phyloP scores from a whole-genome alignment of 2,329 filamentous ascomycete genomes.

The Thelonectria blattea region DNA sequence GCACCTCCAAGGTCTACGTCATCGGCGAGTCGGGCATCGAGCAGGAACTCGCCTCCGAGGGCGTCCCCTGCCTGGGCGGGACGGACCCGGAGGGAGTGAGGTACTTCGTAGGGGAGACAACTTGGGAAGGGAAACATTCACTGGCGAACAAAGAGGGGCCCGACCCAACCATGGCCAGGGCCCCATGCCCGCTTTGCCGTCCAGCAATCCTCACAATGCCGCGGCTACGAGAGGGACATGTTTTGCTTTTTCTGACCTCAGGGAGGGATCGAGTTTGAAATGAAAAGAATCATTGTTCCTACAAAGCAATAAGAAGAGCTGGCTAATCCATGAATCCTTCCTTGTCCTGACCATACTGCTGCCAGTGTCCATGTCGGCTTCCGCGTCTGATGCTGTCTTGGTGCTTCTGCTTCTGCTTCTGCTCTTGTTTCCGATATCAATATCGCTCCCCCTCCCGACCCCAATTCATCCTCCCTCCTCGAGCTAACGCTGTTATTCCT shows the following conservation, averaged over 20 bases:
- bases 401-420: background rate
- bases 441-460: constrained; percentile 12
- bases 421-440: background rate
- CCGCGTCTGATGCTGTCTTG: background rate
- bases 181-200: constrained; percentile 17
- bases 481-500: constrained; percentile 33
- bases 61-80: constrained; percentile 81
- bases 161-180: constrained; percentile 19
- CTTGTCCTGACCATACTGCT: too few relatives aligned
- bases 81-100: constrained; percentile 80
- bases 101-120: too few relatives aligned
- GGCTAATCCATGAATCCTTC: background rate
- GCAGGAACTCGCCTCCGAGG: constrained; percentile 81
- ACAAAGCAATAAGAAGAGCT: background rate
- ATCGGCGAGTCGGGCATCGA: constrained; percentile 92
- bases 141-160: constrained; percentile 34
- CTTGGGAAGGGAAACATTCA: constrained; percentile 11
- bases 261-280: too few relatives aligned
- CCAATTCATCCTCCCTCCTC: constrained; percentile 7
- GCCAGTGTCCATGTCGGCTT: background rate
- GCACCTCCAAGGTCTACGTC: constrained; percentile 87
- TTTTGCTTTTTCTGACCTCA: background rate
- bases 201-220: constrained; percentile 1
- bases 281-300: background rate
- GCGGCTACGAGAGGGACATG: constrained; percentile 9